Evolutionary conservation across 768 basidiomycete genomes (phyloP).

Genomic region (Termitomyces sp.): DNA sequence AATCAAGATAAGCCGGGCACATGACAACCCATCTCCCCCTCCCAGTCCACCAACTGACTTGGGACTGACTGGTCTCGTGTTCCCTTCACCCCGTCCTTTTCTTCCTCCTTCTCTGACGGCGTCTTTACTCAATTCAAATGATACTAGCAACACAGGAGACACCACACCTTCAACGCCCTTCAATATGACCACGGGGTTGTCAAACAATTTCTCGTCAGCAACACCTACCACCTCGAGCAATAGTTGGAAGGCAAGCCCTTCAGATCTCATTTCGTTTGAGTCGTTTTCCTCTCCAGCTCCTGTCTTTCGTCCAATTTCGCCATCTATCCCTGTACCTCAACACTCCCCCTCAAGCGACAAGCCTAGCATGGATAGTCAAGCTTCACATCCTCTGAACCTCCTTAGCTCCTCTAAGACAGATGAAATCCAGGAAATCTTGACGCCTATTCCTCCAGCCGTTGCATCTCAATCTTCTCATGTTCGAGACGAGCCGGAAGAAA

Average conservation of each 20-base stretch:
- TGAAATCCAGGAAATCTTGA: not conserved
- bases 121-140: not conserved
- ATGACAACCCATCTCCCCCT: slow-evolving; percentile 72
- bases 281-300: slow-evolving; percentile 30
- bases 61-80: not conserved
- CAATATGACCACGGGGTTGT: not conserved
- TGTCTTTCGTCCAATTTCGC: slow-evolving; percentile 14
- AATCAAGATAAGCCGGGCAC: slow-evolving; percentile 61
- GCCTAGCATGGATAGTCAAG: not conserved
- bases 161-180: slow-evolving; percentile 2
- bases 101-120: not conserved
- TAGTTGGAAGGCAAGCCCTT: not conserved
- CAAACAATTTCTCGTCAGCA: not conserved
- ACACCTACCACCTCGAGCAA: not conserved
- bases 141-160: not conserved
- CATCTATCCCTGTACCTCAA: slow-evolving; percentile 7
- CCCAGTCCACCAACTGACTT: slow-evolving; percentile 18
- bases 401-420: not conserved
- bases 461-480: not conserved
- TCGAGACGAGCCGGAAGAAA: not conserved
- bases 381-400: not conserved
- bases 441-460: too few relatives aligned
- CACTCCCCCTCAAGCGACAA: not conserved
- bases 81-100: slow-evolving; percentile 3
- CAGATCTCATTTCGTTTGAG: slow-evolving; percentile 39